These are phyloP conservation scores for Pterocarpus macrocarpus DNA, from an alignment of 306 rosid species.

Conservation along the genomic window DNA sequence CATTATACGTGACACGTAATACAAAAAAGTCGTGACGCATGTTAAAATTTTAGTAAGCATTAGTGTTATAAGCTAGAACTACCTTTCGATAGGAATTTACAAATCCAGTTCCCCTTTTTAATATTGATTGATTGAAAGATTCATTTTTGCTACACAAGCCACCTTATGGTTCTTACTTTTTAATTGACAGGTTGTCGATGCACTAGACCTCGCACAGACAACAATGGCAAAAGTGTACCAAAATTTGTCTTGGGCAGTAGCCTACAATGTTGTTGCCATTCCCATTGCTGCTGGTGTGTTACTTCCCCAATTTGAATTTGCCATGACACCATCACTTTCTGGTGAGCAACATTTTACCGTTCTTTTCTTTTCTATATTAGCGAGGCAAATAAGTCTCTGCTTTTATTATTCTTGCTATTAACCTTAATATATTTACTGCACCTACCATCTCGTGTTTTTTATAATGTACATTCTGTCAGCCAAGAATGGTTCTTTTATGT, in stretches of 20 bases:
- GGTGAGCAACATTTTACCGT: conserved; percentile 57
- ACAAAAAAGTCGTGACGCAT: too few species aligned
- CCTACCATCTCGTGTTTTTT: conserved; percentile 19
- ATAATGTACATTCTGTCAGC: conserved; percentile 17
- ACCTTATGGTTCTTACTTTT: conserved; percentile 38
- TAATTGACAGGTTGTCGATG: conserved; percentile 83
- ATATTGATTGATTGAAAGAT: not conserved
- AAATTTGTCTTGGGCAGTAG: conserved; percentile 94
- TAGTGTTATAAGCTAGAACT: too few species aligned
- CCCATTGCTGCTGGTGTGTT: conserved; percentile 92
- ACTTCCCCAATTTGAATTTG: conserved; percentile 92
- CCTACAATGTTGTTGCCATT: conserved; percentile 80
- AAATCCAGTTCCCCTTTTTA: too few species aligned
- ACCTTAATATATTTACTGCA: conserved; percentile 1
- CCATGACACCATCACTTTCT: conserved; percentile 98
- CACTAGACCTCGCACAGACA: conserved; percentile 86
- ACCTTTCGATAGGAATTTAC: too few species aligned
- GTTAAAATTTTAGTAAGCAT: too few species aligned
- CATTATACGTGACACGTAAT: too few species aligned
- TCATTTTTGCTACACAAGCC: conserved; percentile 1
- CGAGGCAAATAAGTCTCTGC: conserved; percentile 3
- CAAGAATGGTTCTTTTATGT: conserved; percentile 13
- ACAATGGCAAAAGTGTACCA: conserved; percentile 95
- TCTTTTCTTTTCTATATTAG: conserved; percentile 22
- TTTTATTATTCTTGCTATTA: conserved; percentile 26